Base-by-base conservation (phyloP, 2,329 filamentous ascomycete genomes). In the Alternaria sp. region DNA sequence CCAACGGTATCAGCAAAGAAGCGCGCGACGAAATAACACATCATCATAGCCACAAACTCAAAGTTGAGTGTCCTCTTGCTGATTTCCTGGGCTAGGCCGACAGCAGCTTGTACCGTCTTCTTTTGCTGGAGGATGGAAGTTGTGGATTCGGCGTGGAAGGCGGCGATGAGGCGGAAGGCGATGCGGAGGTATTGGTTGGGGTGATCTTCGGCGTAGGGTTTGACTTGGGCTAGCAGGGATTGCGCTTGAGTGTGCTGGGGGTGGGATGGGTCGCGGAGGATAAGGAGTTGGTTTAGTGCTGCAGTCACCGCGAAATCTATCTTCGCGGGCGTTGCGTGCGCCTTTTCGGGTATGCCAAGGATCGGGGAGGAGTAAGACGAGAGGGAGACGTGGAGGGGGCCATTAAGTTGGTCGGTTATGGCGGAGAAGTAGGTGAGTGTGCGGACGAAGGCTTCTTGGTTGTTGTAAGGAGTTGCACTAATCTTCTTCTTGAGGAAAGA, bases 1-100 rank as follows among this genome's bases (percentile, higher is more conserved):
- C 93, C 93, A 4, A 96, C 88, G 14, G 94, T 90, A 60, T 91
- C 90, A 46, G 90, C 89, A 77, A 94, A 97, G 71, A 97, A 91
- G 52, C 89, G 87, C 72, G 86, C 88, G 53, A 91, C 90, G 91
- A 97, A 96, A 65, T 95, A 89, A 67, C 89, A 93, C 60, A 97
- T 86, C 6, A 91, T 89, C 65, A 97, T 91, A 48, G 89, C 89
- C n/a, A 93, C 85, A 54, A 94, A 90, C 65, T 96, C 91, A 30
- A 87, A 87, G 75, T 97, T 97, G 55, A 84, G 84, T 8, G 90
- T 88, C 7, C 83, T 82, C 65, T 90, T 89, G 12, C 91, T 89
- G 3, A 88, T 87, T 39, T 86, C 85, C 42, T 97, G 85, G 2
- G 93, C 91, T 39, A 85, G 60, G 32, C 68, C 64, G 4, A 64